phyloP scores from a whole-genome alignment of 768 basidiomycete genomes.

The Suillus placidus region DNA sequence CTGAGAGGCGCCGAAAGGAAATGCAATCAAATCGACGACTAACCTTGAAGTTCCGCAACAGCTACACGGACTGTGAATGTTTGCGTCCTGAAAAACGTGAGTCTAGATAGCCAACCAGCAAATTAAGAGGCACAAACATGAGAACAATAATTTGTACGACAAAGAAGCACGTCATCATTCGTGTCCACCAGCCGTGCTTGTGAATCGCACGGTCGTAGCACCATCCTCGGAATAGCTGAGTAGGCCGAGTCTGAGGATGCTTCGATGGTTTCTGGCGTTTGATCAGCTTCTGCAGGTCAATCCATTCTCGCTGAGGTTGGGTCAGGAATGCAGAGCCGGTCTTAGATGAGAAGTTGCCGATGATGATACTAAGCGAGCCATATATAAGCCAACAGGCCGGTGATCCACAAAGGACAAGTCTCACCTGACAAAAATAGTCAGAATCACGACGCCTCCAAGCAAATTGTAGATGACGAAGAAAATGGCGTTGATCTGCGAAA shows the following conservation, averaged over 20 bases:
- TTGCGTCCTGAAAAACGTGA: constrained; percentile 63
- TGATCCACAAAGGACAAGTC: constrained; percentile 20
- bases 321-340: constrained; percentile 89
- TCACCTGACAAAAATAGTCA: constrained; percentile 90
- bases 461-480: constrained; percentile 93
- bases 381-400: neutral
- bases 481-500: constrained; percentile 79
- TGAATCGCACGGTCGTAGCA: constrained; percentile 89
- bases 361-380: constrained; percentile 74
- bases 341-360: constrained; percentile 86
- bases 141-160: constrained; percentile 79
- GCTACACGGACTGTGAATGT: constrained; percentile 58
- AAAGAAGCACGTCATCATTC: constrained; percentile 77
- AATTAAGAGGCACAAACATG: constrained; percentile 56
- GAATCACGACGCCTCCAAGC: constrained; percentile 85
- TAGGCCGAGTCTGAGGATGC: constrained; percentile 67
- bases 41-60: constrained; percentile 63
- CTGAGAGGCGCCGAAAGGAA: constrained; percentile 16
- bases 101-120: constrained; percentile 5
- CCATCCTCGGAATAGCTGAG: constrained; percentile 65
- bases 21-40: constrained; percentile 22
- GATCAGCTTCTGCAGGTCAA: constrained; percentile 88
- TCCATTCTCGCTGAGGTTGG: constrained; percentile 89
- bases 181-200: constrained; percentile 94
- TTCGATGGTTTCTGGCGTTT: constrained; percentile 85